Conservation (phyloP, 2,329 filamentous ascomycete genomes). For the Paracoccidioides lutzii region DNA sequence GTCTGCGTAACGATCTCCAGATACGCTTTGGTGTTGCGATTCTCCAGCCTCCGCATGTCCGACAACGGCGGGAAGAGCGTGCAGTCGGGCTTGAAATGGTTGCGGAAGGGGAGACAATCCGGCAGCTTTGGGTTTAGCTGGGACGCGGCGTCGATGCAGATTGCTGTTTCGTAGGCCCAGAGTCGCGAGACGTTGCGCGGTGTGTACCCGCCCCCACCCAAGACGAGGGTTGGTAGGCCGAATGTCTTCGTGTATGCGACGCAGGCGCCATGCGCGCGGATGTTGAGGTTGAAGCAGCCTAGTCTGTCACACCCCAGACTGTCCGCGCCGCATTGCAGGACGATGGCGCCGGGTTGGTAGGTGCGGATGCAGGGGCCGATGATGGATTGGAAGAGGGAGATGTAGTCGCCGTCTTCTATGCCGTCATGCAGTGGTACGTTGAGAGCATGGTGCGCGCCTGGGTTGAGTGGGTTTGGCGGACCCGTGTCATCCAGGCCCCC, state of each 20-base stretch:
- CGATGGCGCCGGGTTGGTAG: constrained; percentile 83
- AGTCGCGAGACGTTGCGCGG: constrained; percentile 90
- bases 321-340: constrained; percentile 90
- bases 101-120: constrained; percentile 66
- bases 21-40: constrained; percentile 66
- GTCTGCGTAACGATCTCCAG: constrained; percentile 63
- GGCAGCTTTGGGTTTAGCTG: constrained; percentile 64
- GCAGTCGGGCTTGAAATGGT: constrained; percentile 79
- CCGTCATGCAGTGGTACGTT: constrained; percentile 86
- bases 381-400: constrained; percentile 68
- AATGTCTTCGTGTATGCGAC: constrained; percentile 78
- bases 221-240: constrained; percentile 69
- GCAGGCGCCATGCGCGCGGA: constrained; percentile 84
- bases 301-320: constrained; percentile 85
- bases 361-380: constrained; percentile 65
- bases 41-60: constrained; percentile 52
- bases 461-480: constrained; percentile 67
- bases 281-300: constrained; percentile 92
- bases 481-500: constrained; percentile 79
- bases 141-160: constrained; percentile 64
- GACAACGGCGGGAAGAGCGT: constrained; percentile 80
- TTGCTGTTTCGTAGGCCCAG: constrained; percentile 92
- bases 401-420: constrained; percentile 83
- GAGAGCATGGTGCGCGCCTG: constrained; percentile 76
- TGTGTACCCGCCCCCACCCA: constrained; percentile 92